Conservation (phyloP, 768 basidiomycete genomes). For the Ephemerocybe angulata region DNA sequence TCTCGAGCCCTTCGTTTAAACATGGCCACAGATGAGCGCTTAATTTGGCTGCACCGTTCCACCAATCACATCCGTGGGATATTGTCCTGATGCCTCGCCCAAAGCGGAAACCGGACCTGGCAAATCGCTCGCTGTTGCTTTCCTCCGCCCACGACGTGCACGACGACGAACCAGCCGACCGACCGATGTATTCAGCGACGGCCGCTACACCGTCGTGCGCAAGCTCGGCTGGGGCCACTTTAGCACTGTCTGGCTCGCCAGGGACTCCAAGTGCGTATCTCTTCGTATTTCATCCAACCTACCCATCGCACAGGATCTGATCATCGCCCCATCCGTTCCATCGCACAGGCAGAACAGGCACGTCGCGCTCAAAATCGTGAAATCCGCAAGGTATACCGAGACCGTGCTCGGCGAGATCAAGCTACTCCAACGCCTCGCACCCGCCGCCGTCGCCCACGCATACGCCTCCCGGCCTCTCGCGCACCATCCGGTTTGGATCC, state of each 20-base stretch:
- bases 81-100: no score
- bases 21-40: no score
- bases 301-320: background rate
- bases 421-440: constrained; percentile 82
- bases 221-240: constrained; percentile 98
- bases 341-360: constrained; percentile 80
- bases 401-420: constrained; percentile 99
- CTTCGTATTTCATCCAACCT: constrained; percentile 3
- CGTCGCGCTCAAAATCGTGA: constrained; percentile 98
- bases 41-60: no score
- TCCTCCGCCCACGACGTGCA: no score
- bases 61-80: no score
- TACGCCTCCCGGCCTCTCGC: constrained; percentile 83
- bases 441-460: constrained; percentile 55
- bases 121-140: no score
- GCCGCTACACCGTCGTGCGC: constrained; percentile 83
- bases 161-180: constrained; percentile 92
- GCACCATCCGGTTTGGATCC: constrained; percentile 96
- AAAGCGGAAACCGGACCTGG: no score
- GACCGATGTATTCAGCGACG: constrained; percentile 88
- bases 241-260: constrained; percentile 89
- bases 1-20: no score
- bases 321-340: background rate
- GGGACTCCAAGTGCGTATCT: constrained; percentile 70
- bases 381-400: constrained; percentile 97